Evolutionary conservation across 441 rosid species (phyloP).

Genomic region (Melastoma candidum): DNA sequence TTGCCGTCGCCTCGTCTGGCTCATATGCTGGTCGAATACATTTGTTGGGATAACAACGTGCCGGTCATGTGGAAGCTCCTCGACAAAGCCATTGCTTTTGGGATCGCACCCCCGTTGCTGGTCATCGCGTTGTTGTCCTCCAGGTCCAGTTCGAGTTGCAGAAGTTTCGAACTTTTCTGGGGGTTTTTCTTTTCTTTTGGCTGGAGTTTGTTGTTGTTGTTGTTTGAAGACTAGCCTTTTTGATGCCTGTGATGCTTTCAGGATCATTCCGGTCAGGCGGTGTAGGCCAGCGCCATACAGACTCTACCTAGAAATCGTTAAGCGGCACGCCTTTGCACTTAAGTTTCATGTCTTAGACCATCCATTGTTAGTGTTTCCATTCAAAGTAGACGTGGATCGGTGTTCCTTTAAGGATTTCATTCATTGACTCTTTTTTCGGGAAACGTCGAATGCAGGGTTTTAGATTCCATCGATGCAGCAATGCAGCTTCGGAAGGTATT

Average conservation of each 20-base stretch:
- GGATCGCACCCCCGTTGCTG: conserved; percentile 51
- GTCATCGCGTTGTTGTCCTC: conserved; percentile 49
- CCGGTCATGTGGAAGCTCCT: conserved; percentile 66
- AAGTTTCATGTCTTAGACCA: conserved; percentile 36
- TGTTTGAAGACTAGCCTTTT: background rate
- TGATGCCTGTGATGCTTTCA: conserved; percentile 10
- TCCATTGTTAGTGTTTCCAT: conserved; percentile 32
- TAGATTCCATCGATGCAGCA: conserved; percentile 45
- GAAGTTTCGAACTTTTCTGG: background rate
- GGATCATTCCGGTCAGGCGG: conserved; percentile 42
- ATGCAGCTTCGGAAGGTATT: conserved; percentile 44
- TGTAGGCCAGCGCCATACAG: conserved; percentile 50
- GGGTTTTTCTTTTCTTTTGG: background rate
- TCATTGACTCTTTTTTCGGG: background rate
- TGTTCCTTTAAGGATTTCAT: too few species aligned
- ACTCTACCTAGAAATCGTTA: conserved; percentile 56
- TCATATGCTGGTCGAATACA: conserved; percentile 43
- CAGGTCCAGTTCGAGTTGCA: conserved; percentile 23
- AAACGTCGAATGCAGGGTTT: conserved; percentile 33
- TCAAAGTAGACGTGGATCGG: background rate
- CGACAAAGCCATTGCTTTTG: conserved; percentile 41
- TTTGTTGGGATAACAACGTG: conserved; percentile 66
- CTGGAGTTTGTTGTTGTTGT: background rate
- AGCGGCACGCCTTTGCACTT: conserved; percentile 38
- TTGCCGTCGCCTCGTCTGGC: conserved; percentile 53